A percentile compares a stretch with the other conserved stretches of the same genome.
phyloP scores from a whole-genome alignment of 2,329 filamentous ascomycete genomes.

The Scorias spongiosa region DNA sequence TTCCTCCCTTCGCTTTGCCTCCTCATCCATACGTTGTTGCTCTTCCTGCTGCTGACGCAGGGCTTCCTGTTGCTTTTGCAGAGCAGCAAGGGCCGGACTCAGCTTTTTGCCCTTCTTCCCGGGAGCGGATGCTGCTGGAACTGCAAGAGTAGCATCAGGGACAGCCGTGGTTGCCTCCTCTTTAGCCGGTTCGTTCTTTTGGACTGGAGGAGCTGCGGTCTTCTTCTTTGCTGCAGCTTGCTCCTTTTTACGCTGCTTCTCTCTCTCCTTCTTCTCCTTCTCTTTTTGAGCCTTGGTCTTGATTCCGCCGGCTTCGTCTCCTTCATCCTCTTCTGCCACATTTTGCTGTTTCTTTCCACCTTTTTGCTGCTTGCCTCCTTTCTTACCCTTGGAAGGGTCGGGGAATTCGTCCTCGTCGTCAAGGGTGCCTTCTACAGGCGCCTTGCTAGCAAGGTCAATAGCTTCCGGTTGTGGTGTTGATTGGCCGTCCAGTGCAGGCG shows the following conservation, averaged over 20 bases:
- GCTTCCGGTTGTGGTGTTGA: conserved; percentile 15
- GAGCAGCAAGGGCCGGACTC: conserved; percentile 52
- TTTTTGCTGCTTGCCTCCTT: conserved; percentile 18
- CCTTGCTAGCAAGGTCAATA: conserved; percentile 44
- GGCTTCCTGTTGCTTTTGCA: conserved; percentile 73
- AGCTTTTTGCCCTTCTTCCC: conserved; percentile 78
- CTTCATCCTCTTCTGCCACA: conserved; percentile 28
- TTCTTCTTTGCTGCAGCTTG: conserved; percentile 84
- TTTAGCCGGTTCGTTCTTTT: conserved; percentile 16
- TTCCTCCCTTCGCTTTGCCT: conserved; percentile 50
- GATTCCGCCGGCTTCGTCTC: conserved; percentile 48
- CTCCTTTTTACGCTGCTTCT: conserved; percentile 98
- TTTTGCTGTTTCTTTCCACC: conserved; percentile 36
- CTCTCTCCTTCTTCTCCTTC: conserved; percentile 90
- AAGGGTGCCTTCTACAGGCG: conserved; percentile 60
- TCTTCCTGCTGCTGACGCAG: conserved; percentile 49
- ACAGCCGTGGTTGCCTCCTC: conserved; percentile 37
- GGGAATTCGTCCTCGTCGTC: conserved; percentile 66
- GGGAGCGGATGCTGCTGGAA: conserved; percentile 20
- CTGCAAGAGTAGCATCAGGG: conserved; percentile 17
- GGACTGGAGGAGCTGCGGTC: conserved; percentile 28
- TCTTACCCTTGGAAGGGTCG: conserved; percentile 54
- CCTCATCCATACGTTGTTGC: conserved; percentile 43
- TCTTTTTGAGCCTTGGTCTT: conserved; percentile 98
- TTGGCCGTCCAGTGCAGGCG: conserved; percentile 27